phyloP scores from a whole-genome alignment of 768 basidiomycete genomes.

The Leccinum uliginosum region DNA sequence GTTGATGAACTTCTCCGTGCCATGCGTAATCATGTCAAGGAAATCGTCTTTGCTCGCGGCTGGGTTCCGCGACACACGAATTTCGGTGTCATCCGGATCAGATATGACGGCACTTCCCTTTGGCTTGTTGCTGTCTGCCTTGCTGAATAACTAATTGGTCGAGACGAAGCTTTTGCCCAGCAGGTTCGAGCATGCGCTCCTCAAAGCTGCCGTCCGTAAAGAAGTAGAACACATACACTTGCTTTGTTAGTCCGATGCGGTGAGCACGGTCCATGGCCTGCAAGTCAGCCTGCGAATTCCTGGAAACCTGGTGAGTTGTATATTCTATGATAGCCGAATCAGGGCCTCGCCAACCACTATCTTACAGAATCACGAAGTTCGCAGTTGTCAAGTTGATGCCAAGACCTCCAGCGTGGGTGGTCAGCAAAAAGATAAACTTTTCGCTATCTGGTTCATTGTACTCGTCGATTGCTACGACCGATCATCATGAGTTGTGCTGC shows the following conservation, averaged over 20 bases:
- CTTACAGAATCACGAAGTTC: conserved; percentile 92
- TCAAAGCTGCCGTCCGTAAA: conserved; percentile 88
- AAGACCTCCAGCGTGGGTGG: conserved; percentile 93
- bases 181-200: conserved; percentile 83
- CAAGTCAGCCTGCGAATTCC: conserved; percentile 98
- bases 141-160: conserved; percentile 98
- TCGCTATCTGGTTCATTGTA: conserved; percentile 94
- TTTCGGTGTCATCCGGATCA: not conserved
- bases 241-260: conserved; percentile 90
- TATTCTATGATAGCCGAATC: not conserved
- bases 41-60: conserved; percentile 95
- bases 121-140: conserved; percentile 77
- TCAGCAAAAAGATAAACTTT: conserved; percentile 94
- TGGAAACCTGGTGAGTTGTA: conserved; percentile 26
- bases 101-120: conserved; percentile 45
- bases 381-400: conserved; percentile 96
- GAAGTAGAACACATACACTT: conserved; percentile 86
- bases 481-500: conserved; percentile 97
- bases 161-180: conserved; percentile 89
- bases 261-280: conserved; percentile 99
- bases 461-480: conserved; percentile 95
- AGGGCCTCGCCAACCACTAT: conserved; percentile 83
- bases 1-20: conserved; percentile 95
- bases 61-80: conserved; percentile 23
- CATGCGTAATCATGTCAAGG: conserved; percentile 96